phyloP scores from a whole-genome alignment of 1,284 basidiomycete genomes.

The Stereum hirsutum region DNA sequence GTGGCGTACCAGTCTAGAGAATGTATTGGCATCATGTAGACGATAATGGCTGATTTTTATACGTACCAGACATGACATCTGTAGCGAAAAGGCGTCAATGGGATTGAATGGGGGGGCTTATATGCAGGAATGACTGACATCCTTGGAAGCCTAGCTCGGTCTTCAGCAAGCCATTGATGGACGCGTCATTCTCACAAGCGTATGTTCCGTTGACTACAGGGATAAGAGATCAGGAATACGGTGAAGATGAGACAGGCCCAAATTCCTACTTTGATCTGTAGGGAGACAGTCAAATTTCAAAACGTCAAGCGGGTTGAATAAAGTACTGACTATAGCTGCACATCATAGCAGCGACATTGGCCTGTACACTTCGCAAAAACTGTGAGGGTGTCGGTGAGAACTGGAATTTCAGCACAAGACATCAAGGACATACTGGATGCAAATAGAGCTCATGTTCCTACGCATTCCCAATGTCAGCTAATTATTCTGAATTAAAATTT shows the following conservation, averaged over 20 bases:
- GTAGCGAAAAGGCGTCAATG: too few species aligned
- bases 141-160: conserved; percentile 68
- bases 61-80: conserved; percentile 18
- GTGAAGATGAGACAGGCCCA: background rate
- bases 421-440: conserved; percentile 28
- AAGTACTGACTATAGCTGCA: conserved; percentile 49
- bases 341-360: conserved; percentile 62
- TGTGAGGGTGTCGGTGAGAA: too few species aligned
- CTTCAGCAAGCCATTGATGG: conserved; percentile 63
- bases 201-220: conserved; percentile 49
- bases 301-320: conserved; percentile 7
- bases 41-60: background rate
- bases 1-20: conserved; percentile 45
- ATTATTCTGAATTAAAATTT: conserved; percentile 19
- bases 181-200: conserved; percentile 60
- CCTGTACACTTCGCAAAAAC: conserved; percentile 56
- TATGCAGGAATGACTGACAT: conserved; percentile 29
- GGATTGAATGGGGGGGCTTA: too few species aligned
- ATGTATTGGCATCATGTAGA: background rate
- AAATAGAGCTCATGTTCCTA: conserved; percentile 51
- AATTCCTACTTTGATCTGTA: background rate
- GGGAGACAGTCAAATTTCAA: conserved; percentile 17
- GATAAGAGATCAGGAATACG: background rate
- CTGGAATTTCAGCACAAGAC: conserved; percentile 11
- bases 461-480: background rate